phyloP scores from a whole-genome alignment of 129 eudicot species.

The Chrysanthemum lavandulifolium region DNA sequence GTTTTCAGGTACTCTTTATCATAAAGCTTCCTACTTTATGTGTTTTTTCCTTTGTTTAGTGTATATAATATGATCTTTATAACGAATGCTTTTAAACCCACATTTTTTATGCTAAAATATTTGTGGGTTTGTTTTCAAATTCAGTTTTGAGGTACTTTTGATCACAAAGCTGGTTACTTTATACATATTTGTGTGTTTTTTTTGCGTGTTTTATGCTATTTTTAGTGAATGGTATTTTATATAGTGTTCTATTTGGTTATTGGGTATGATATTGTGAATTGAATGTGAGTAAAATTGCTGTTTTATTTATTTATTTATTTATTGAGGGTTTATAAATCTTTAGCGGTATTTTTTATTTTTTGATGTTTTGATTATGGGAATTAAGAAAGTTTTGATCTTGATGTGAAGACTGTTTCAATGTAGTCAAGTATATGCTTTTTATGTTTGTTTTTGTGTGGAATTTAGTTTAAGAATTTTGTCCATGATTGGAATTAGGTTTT shows the following conservation, averaged over 20 bases:
- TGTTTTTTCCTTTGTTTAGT: slow-evolving; percentile 4
- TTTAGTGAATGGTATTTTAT: slow-evolving; percentile 7
- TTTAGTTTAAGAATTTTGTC: slow-evolving; percentile 26
- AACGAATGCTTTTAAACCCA: slow-evolving; percentile 22
- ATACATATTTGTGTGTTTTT: not conserved
- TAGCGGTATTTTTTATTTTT: not conserved
- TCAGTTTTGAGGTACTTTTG: slow-evolving; percentile 27
- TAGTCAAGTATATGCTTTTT: slow-evolving; percentile 2
- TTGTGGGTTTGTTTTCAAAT: slow-evolving; percentile 30
- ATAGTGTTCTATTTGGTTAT: slow-evolving; percentile 8
- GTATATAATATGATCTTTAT: slow-evolving; percentile 1
- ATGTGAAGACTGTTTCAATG: slow-evolving; percentile 6
- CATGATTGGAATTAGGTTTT: slow-evolving; percentile 31
- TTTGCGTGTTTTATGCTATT: not conserved
- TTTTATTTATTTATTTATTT: not conserved
- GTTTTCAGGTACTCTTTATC: slow-evolving; percentile 26
- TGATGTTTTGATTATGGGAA: slow-evolving; percentile 16
- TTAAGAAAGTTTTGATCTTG: slow-evolving; percentile 12
- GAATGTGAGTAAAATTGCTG: slow-evolving; percentile 13
- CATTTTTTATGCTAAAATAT: slow-evolving; percentile 18
- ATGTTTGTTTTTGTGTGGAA: slow-evolving; percentile 28
- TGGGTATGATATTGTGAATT: slow-evolving; percentile 11
- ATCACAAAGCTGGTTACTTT: slow-evolving; percentile 18
- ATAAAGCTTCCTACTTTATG: slow-evolving; percentile 17
- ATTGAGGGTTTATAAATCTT: not conserved